Base-by-base conservation (phyloP, 225 moss, liverwort and hornwort genomes). In the Polytrichum commune region DNA sequence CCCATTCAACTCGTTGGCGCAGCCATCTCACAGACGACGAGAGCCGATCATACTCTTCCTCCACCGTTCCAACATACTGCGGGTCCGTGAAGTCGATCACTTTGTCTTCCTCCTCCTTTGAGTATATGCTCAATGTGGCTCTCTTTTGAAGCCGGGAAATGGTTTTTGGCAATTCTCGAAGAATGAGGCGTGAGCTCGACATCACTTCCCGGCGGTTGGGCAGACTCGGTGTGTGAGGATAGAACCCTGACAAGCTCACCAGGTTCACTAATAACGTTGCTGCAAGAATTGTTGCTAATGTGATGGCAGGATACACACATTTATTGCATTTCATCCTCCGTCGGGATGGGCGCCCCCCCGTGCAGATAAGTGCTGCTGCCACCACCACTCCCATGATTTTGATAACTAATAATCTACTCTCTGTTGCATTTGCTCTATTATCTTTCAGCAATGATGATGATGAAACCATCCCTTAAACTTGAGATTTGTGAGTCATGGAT, bases 1-100 rank as follows among this genome's bases (percentile, higher is more conserved):
- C 80, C 81, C 84, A 87, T 72, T 22, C 64, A 6, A 79, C 81
- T 75, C 84, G 74, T 77, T 84, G 79, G 32, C 84, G 84, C 38
- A 84, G 74, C 81, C 79, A 84, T 55, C 56, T 74, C 66, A 80
- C 77, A 13, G 83, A 81, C 6, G 81, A 72, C 57, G 76, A 81
- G 28, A 87, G 75, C 55, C 64, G 68, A 6, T 69, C 74, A 66
- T 78, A 87, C 68, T 84, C 78, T 69, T 84, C 77, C 79, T 84
- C 87, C 25, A 87, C 70, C 25, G 87, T 79, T 72, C 77, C 84
- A 6, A 16, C 19, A 32, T 74, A 84, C 65, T 84, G 81, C 32
- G 64, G 18, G 67, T 87, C 79, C 20, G 78, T 76, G n/a, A 84
- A 81, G 22, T 68, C 77, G 5, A 75, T 57, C 33, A 78, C 72